Conservation (phyloP, 176 grass and related monocot species). For the Rhynchospora tenuis region DNA sequence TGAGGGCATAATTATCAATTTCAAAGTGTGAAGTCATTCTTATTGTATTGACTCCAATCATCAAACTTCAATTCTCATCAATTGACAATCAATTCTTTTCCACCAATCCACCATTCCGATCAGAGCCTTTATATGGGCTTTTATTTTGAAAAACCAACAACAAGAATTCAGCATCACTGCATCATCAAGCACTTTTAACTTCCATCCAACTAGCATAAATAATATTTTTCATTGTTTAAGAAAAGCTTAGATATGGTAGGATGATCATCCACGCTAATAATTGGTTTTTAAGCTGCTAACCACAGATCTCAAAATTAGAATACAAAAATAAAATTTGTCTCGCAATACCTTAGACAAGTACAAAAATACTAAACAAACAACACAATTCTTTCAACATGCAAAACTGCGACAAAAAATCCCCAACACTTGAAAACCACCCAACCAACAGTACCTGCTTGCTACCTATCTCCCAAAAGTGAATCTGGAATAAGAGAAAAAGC, state of each 20-base stretch:
- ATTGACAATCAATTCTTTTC: no score
- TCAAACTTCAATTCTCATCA: no score
- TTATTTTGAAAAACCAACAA: background rate
- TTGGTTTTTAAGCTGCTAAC: background rate
- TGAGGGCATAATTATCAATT: no score
- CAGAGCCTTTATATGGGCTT: background rate
- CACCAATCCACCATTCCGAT: no score
- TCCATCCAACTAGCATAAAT: no score
- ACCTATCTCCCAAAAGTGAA: constrained; percentile 1
- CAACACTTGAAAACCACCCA: background rate
- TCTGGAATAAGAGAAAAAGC: background rate
- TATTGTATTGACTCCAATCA: no score
- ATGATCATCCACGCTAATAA: background rate
- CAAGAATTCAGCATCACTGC: background rate
- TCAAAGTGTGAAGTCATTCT: no score
- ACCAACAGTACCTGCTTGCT: background rate
- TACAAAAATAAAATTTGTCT: background rate
- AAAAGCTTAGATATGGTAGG: background rate
- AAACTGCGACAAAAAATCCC: constrained; percentile 10
- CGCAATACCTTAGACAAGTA: background rate
- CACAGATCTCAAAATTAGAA: constrained; percentile 15
- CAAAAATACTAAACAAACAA: constrained; percentile 16
- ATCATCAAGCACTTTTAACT: background rate
- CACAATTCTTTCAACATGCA: constrained; percentile 1
- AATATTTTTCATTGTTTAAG: no score